Evolutionary conservation across 352 stramenopile species (phyloP), one percentile per base, ranked within the genome.

Genomic region (Phytophthora melonis): DNA sequence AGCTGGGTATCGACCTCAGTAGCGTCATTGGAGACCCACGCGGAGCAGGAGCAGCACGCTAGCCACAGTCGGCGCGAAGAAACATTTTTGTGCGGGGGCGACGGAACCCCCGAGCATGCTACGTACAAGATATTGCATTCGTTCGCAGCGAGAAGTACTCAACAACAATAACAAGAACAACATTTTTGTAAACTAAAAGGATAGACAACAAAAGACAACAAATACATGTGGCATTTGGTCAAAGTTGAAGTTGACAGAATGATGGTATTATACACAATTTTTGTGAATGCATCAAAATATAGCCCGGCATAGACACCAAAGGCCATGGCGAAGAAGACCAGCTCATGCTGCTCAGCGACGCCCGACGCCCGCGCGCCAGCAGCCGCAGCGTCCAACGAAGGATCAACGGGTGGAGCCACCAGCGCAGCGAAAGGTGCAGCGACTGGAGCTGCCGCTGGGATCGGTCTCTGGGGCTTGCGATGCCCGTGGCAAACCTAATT

Each of bases 401-500:
- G 18, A 18, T 41, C 8, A 57, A 54, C 5, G 14, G 36, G 6
- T 8, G 45, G 36, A 2, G 41, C 14, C 19, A 6, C 52, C 34
- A 55, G 60, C 25, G 59, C 72, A 10, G 67, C 64, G 2, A 67
- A 25, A 10, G 74, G 74, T 10, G 72, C 59, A 19, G 78, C 63
- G 7, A 53, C 66, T 6, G 74, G 78, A n/a, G 78, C 68, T 11
- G 66, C 36, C 2, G 25, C 75, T 13, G 78, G 71, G 10, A n/a
- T 47, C 5, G 68, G 67, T n/a, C 36, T 80, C 7, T 84, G 68
- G 67, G 61, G 50, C 8, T 78, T 25, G 74, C 58, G n/a, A 72
- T 58, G 61, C 70, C 76, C 2, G 65, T 70, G 6, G 74, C 45
- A 47, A 82, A 77, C 9, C 14, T 69, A 8, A 63, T 90, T 21